These are phyloP conservation scores for Cercospora citrullina DNA, from an alignment of 2,329 filamentous ascomycete species.

Conservation along the genomic window DNA sequence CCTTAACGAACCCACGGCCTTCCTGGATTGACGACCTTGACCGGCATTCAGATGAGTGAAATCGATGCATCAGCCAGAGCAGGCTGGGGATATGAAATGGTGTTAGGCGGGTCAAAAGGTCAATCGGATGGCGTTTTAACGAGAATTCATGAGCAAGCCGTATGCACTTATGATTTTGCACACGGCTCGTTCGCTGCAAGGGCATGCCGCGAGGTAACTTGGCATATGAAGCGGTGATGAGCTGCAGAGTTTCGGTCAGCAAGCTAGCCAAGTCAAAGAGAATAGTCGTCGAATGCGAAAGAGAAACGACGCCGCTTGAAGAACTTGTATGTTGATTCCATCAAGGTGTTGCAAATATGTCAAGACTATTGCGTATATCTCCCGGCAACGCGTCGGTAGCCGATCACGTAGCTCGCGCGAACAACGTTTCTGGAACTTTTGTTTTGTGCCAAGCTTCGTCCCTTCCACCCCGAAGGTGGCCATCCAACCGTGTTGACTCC, in stretches of 20 bases:
- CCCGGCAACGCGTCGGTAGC: background rate
- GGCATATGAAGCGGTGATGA: constrained; percentile 13
- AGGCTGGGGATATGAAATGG: constrained; percentile 10
- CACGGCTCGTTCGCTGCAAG: constrained; percentile 7
- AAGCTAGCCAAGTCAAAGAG: constrained; percentile 3
- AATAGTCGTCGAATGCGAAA: background rate
- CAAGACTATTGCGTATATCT: background rate
- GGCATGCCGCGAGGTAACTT: constrained; percentile 13
- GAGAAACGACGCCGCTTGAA: constrained; percentile 2
- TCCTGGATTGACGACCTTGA: constrained; percentile 37
- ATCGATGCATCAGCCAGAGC: constrained; percentile 10
- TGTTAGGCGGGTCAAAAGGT: constrained; percentile 9
- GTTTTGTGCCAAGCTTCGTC: background rate
- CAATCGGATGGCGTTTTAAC: constrained; percentile 8
- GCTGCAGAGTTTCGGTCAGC: constrained; percentile 3
- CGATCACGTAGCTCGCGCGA: background rate
- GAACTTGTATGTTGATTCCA: background rate
- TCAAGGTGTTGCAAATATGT: constrained; percentile 1
- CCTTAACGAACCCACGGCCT: constrained; percentile 31
- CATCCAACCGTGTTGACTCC: background rate
- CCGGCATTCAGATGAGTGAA: constrained; percentile 14
- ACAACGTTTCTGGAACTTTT: background rate
- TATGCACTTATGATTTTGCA: background rate
- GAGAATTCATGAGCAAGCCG: constrained; percentile 11
- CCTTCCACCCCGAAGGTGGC: background rate